phyloP scores from a whole-genome alignment of 257 asterid genomes.

The Primulina tabacum region DNA sequence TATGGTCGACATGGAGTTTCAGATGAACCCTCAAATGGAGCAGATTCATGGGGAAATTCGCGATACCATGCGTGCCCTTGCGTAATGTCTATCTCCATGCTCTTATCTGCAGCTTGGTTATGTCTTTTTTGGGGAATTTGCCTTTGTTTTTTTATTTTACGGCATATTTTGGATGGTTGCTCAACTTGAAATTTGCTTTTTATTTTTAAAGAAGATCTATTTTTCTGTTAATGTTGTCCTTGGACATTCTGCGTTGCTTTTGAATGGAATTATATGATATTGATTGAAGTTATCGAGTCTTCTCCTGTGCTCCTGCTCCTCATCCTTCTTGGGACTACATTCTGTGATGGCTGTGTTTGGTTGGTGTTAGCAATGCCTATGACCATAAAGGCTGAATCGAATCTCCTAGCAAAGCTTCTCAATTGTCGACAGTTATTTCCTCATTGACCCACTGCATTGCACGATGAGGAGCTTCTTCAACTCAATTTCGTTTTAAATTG shows the following conservation, averaged over 20 bases:
- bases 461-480: constrained; percentile 7
- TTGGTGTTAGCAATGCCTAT: not conserved
- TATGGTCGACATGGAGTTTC: constrained; percentile 52
- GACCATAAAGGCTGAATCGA: not conserved
- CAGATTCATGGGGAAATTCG: constrained; percentile 95
- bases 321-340: not conserved
- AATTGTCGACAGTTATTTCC: not conserved
- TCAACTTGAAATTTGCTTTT: not conserved
- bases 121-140: not conserved
- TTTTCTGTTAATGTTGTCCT: not conserved
- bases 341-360: constrained; percentile 5
- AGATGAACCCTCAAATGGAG: constrained; percentile 91
- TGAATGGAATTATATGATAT: not conserved
- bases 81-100: constrained; percentile 41
- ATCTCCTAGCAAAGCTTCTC: not conserved
- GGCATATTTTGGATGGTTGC: not conserved
- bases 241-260: not conserved
- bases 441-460: not conserved
- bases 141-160: too few relatives aligned
- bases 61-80: constrained; percentile 76
- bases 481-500: constrained; percentile 12
- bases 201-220: not conserved
- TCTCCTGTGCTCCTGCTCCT: constrained; percentile 6
- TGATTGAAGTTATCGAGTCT: constrained; percentile 3
- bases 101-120: not conserved